Evolutionary conservation across 345 rosid species (phyloP).

Genomic region (Rhodamnia argentea): DNA sequence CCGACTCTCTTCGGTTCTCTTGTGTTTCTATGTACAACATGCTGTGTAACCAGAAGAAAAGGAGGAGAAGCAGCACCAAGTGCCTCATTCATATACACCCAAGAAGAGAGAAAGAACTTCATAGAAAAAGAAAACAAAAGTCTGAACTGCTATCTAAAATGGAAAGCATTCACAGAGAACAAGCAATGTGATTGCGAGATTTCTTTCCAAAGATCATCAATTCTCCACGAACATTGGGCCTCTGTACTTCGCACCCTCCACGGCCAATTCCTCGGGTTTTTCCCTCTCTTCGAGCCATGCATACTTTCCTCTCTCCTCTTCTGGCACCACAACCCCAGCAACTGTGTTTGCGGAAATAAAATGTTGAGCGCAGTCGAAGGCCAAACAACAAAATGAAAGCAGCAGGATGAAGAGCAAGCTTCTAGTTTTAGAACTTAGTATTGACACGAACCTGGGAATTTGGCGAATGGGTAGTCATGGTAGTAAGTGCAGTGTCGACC

Average conservation of each 20-base stretch:
- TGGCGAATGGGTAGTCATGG: constrained; percentile 40
- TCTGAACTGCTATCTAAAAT: not conserved
- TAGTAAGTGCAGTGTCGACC: constrained; percentile 82
- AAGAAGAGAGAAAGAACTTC: not conserved
- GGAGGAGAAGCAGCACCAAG: not conserved
- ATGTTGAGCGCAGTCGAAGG: not conserved
- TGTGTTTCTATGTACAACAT: not conserved
- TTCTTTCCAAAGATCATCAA: constrained; percentile 6
- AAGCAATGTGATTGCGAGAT: not conserved
- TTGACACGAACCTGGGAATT: constrained; percentile 30
- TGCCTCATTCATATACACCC: not conserved
- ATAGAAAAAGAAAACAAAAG: not conserved
- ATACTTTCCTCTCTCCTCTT: constrained; percentile 38
- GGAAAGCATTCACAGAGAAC: not conserved
- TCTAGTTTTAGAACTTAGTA: not conserved
- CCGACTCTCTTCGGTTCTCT: not conserved
- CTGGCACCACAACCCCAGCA: constrained; percentile 29
- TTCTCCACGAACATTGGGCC: constrained; percentile 42
- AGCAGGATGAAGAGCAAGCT: not conserved
- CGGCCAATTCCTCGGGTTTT: constrained; percentile 40
- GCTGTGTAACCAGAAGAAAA: not conserved
- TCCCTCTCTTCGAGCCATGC: constrained; percentile 77
- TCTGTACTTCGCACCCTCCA: constrained; percentile 36
- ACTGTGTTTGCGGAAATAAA: constrained; percentile 8
- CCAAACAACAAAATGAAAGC: not conserved